These are phyloP conservation scores for Fusarium clavum DNA, from an alignment of 2,329 filamentous ascomycete genomes.

Conservation along the genomic window DNA sequence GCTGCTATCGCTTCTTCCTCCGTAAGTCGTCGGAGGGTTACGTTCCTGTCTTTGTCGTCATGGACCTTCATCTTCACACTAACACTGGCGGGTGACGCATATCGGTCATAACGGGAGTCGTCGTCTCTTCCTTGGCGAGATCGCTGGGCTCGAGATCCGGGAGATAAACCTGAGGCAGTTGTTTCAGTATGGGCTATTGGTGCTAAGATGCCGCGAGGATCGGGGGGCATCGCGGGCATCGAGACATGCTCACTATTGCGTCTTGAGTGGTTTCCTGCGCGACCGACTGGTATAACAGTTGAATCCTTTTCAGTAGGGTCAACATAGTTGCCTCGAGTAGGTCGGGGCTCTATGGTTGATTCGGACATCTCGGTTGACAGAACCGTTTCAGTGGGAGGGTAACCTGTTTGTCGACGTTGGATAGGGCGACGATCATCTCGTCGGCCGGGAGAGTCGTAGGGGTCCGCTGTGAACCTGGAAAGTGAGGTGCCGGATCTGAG, in stretches of 20 bases:
- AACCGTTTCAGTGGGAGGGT: conserved; percentile 42
- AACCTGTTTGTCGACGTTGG: conserved; percentile 48
- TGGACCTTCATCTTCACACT: conserved; percentile 71
- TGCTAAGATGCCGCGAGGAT: conserved; percentile 59
- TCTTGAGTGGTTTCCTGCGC: conserved; percentile 55
- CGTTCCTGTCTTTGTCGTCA: conserved; percentile 69
- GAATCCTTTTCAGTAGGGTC: conserved; percentile 35
- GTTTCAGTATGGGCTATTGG: conserved; percentile 44
- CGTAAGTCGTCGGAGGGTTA: conserved; percentile 71
- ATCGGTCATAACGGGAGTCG: conserved; percentile 53
- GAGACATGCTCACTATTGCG: conserved; percentile 53
- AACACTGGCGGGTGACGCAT: conserved; percentile 58
- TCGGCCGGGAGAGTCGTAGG: conserved; percentile 63
- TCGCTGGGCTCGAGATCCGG: conserved; percentile 53
- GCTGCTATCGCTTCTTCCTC: conserved; percentile 67
- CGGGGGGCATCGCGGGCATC: conserved; percentile 68
- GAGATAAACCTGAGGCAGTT: conserved; percentile 48
- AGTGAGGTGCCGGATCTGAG: conserved; percentile 69
- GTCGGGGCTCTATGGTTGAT: conserved; percentile 50
- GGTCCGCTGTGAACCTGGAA: conserved; percentile 78
- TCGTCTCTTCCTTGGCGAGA: conserved; percentile 61
- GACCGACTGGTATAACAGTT: conserved; percentile 26
- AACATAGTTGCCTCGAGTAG: conserved; percentile 44
- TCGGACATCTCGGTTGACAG: conserved; percentile 53
- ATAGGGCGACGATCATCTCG: conserved; percentile 49